A percentile compares a stretch with the other conserved stretches of the same genome.
phyloP scores from a whole-genome alignment of 2,329 filamentous ascomycete species.

The Penicillium sclerotigenum region DNA sequence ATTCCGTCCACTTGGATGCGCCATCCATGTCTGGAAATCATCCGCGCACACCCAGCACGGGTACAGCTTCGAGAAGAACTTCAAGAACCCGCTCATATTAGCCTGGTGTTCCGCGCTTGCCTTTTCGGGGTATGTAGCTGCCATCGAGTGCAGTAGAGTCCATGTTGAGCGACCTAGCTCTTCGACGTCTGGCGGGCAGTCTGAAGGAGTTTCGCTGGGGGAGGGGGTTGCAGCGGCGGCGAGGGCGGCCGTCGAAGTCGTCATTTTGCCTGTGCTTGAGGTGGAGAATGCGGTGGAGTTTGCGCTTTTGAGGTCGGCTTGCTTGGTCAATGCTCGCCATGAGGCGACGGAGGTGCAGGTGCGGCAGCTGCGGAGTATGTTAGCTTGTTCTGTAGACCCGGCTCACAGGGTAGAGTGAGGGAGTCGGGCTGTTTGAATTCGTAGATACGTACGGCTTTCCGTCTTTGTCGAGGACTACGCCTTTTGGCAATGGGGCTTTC shows the following conservation, averaged over 20 bases:
- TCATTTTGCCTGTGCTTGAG: constrained; percentile 21
- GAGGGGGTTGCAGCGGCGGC: constrained; percentile 34
- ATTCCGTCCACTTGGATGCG: constrained; percentile 54
- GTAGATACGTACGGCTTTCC: constrained; percentile 47
- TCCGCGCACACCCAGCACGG: constrained; percentile 95
- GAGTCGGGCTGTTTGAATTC: background rate
- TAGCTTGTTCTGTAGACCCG: background rate
- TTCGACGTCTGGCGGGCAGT: constrained; percentile 91
- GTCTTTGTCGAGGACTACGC: constrained; percentile 50
- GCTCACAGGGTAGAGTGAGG: background rate
- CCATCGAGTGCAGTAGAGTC: constrained; percentile 90
- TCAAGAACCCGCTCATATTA: constrained; percentile 75
- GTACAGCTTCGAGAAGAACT: constrained; percentile 79
- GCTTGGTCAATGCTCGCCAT: constrained; percentile 46
- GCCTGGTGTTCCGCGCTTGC: constrained; percentile 68
- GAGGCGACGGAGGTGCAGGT: constrained; percentile 49
- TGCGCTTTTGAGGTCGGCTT: constrained; percentile 29
- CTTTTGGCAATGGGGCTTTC: constrained; percentile 40
- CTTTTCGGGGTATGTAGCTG: constrained; percentile 73
- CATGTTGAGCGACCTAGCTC: constrained; percentile 81
- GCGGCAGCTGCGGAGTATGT: constrained; percentile 40
- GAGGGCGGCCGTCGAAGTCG: constrained; percentile 36
- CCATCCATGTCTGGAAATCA: constrained; percentile 82
- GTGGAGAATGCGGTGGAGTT: constrained; percentile 10
- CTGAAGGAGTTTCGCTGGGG: constrained; percentile 43